Evolutionary conservation across 306 rosid species (phyloP), one percentile per base, ranked within the genome.

Genomic region (Canavalia gladiata): DNA sequence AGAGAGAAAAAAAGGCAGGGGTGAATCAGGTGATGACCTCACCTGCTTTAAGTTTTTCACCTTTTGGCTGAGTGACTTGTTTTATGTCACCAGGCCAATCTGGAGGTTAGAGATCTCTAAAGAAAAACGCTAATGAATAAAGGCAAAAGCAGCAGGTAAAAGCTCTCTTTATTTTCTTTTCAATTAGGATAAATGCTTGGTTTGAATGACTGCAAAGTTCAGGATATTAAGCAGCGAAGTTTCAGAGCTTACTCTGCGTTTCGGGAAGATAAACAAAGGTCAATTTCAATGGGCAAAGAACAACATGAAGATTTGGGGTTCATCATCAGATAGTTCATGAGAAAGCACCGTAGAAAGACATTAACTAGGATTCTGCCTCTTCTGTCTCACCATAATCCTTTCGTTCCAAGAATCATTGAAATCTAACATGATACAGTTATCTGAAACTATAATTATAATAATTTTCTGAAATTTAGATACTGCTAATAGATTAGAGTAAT

Each of bases 11-110:
- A 18, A 39, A 74, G 1, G 9, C 56, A 73, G 7, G n/a, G 65
- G 54, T 13, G 64, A 55, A 54, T 55, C 6, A 10, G 67, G 39
- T 39, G 18, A 73, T 34, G 52, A 73, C 78, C 67, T 71, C 33
- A 50, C 64, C 63, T n/a, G 72, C 5, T 3, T n/a, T 7, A 28
- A 13, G 37, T 41, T 0, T 65, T 65, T 65, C 3, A 4, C 71
- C 3, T 6, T 59, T 11, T 59, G 66, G 35, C 7, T 25, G 12
- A 65, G 47, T 2, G 35, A 63, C 46, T 37, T 35, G 69, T n/a
- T 52, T 45, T 1, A 45, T 45, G 58, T n/a, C 4, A 56, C 9
- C 34, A 18, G n/a, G 34, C 64, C 50, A 72, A 35, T 4, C 42
- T 37, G n/a, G 46, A 35, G 37, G 65, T 6, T n/a, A 54, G 34